phyloP scores from a whole-genome alignment of 176 grass and related monocot genomes.

The Bromus sterilis region DNA sequence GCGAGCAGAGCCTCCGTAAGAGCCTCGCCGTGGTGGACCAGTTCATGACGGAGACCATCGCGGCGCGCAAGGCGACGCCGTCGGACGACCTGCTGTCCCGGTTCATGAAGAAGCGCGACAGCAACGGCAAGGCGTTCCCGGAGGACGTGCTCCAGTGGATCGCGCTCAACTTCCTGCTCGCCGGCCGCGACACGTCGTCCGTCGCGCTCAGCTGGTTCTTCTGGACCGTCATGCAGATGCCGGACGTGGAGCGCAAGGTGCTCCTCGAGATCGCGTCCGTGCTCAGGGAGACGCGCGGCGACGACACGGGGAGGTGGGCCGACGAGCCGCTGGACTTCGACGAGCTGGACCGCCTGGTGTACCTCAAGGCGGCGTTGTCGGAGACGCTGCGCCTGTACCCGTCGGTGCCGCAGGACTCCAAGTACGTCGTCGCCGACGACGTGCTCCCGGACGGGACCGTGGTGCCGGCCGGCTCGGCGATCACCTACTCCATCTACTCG shows the following conservation, averaged over 20 bases:
- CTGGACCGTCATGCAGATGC: constrained; percentile 62
- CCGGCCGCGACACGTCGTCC: constrained; percentile 89
- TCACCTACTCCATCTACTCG: constrained; percentile 98
- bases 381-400: constrained; percentile 89
- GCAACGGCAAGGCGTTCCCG: constrained; percentile 57
- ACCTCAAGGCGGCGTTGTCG: constrained; percentile 72
- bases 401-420: constrained; percentile 88
- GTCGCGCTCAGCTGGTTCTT: constrained; percentile 99
- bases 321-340: constrained; percentile 72
- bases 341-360: constrained; percentile 84
- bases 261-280: constrained; percentile 64
- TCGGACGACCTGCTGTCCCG: constrained; percentile 84
- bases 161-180: constrained; percentile 93
- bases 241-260: constrained; percentile 69
- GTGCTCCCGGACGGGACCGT: constrained; percentile 76
- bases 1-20: constrained; percentile 56
- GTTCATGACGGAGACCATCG: constrained; percentile 72
- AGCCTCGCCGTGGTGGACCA: constrained; percentile 79
- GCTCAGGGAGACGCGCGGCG: constrained; percentile 62
- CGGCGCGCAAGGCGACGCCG: constrained; percentile 57
- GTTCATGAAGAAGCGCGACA: constrained; percentile 86
- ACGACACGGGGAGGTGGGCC: constrained; percentile 46
- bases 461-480: constrained; percentile 67
- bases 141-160: constrained; percentile 86
- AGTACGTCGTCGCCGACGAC: constrained; percentile 87